These are phyloP conservation scores for Geranium incanum DNA, from an alignment of 441 rosid genomes.

Conservation along the genomic window DNA sequence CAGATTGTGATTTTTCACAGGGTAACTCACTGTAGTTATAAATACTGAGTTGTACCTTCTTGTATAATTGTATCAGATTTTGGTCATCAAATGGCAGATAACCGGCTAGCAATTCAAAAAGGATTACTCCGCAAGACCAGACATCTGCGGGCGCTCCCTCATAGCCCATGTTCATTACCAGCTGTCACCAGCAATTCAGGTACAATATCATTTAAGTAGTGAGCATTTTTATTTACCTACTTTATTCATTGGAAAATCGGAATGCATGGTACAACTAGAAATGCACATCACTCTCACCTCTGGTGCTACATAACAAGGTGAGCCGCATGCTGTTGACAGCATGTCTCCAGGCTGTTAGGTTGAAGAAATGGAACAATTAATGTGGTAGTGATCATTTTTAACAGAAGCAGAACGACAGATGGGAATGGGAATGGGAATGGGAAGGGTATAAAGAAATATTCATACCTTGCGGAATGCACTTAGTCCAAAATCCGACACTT, in stretches of 20 bases:
- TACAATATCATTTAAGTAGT: no score
- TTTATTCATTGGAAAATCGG: background rate
- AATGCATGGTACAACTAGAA: background rate
- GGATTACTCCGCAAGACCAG: conserved; percentile 86
- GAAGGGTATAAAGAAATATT: background rate
- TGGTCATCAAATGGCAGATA: conserved; percentile 70
- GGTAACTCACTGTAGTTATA: conserved; percentile 24
- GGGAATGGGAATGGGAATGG: background rate
- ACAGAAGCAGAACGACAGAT: background rate
- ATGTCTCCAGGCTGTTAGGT: conserved; percentile 57
- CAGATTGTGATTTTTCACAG: conserved; percentile 29
- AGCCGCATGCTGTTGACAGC: conserved; percentile 79
- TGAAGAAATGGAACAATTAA: background rate
- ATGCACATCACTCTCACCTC: conserved; percentile 39
- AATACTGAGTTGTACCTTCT: conserved; percentile 56
- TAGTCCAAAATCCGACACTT: conserved; percentile 81
- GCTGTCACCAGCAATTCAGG: conserved; percentile 48
- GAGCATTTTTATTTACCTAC: no score
- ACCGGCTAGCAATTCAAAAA: conserved; percentile 70
- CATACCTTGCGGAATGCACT: conserved; percentile 67
- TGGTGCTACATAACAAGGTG: conserved; percentile 88
- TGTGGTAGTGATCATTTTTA: background rate
- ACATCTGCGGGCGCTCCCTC: conserved; percentile 85
- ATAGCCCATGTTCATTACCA: conserved; percentile 65
- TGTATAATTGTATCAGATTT: conserved; percentile 52